Conservation (phyloP, 495 filamentous ascomycete genomes). For the Talaromyces wortmannii region DNA sequence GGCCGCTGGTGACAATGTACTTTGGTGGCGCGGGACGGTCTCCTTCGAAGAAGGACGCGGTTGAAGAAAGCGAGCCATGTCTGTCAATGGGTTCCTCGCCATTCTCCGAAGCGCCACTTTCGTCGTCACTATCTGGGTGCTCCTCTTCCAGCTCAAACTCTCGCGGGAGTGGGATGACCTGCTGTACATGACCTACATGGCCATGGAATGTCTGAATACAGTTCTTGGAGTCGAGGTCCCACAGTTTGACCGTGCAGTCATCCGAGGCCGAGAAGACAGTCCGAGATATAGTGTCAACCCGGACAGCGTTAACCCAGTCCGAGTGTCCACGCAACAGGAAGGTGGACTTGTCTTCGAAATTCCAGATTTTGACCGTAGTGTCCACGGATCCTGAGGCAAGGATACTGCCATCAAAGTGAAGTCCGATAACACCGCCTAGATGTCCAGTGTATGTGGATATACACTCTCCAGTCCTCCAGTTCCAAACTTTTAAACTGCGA, state of each 20-base stretch:
- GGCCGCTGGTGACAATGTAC: constrained; percentile 86
- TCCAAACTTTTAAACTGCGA: constrained; percentile 83
- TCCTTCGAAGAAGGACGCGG: constrained; percentile 50
- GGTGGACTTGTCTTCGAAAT: constrained; percentile 76
- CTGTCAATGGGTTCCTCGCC: constrained; percentile 23
- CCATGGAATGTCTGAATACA: constrained; percentile 80
- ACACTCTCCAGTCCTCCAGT: constrained; percentile 88
- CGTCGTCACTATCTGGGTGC: constrained; percentile 51
- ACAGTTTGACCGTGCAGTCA: constrained; percentile 85
- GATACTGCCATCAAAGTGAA: constrained; percentile 78
- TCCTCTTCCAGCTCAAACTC: constrained; percentile 85
- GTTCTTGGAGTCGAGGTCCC: constrained; percentile 77
- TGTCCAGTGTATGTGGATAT: constrained; percentile 75
- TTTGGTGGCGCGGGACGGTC: constrained; percentile 66
- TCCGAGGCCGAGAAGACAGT: constrained; percentile 91
- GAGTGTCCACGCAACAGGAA: constrained; percentile 75
- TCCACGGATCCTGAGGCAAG: constrained; percentile 87
- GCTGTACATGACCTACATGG: constrained; percentile 94
- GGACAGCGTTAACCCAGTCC: constrained; percentile 92
- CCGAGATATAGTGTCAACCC: constrained; percentile 69
- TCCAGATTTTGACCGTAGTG: constrained; percentile 86
- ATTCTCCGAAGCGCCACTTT: constrained; percentile 30
- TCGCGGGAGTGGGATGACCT: constrained; percentile 70
- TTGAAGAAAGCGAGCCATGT: constrained; percentile 42
- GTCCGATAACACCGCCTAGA: constrained; percentile 68